A percentile compares a stretch with the other conserved stretches of the same genome.
phyloP scores from a whole-genome alignment of 1,139 yeast species.

The Sugiyamaella japonica region DNA sequence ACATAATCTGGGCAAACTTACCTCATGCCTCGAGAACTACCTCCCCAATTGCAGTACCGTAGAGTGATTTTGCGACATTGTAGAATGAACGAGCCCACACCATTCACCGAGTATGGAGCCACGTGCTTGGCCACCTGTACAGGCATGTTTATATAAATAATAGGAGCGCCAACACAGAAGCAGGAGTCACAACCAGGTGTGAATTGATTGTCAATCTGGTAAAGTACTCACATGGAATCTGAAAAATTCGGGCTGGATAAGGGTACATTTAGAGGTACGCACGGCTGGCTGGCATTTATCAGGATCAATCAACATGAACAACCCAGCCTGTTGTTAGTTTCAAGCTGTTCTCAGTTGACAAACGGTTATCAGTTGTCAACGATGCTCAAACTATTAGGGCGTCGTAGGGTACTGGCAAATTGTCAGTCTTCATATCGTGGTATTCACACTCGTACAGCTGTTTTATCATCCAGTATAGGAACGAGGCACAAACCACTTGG shows the following conservation, averaged over 20 bases:
- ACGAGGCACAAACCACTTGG: neutral
- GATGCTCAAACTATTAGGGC: neutral
- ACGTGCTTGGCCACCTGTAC: constrained; percentile 30
- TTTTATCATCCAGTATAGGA: constrained; percentile 1
- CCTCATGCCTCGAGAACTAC: constrained; percentile 83
- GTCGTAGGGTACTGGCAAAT: too few relatives aligned
- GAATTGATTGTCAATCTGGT: neutral
- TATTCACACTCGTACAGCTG: neutral
- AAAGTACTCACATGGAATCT: neutral
- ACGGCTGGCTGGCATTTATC: neutral
- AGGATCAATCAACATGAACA: neutral
- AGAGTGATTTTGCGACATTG: constrained; percentile 74
- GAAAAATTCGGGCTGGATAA: constrained; percentile 7
- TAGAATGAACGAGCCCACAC: constrained; percentile 72
- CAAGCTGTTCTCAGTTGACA: too few relatives aligned
- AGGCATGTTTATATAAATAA: constrained; percentile 27
- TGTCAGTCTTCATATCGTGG: too few relatives aligned
- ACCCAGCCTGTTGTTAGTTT: too few relatives aligned
- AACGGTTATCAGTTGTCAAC: neutral
- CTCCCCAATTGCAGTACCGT: constrained; percentile 93
- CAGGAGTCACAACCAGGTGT: neutral
- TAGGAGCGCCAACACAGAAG: too few relatives aligned
- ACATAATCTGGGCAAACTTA: constrained; percentile 9
- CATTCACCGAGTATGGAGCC: constrained; percentile 56
- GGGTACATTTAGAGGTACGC: constrained; percentile 1